Conservation (phyloP, 345 rosid genomes). For the Melaleuca alternifolia region DNA sequence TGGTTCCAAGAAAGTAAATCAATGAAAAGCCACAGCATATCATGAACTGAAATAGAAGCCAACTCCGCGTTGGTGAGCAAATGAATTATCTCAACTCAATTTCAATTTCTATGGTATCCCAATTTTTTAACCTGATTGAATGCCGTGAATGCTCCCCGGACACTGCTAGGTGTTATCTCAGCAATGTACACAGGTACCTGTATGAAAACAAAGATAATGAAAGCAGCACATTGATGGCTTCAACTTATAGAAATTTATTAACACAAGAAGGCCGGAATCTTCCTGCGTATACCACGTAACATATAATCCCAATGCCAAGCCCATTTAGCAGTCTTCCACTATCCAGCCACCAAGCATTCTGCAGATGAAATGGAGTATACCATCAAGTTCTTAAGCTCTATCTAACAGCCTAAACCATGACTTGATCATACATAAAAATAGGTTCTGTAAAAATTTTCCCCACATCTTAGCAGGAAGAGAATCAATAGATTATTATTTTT, state of each 20-base stretch:
- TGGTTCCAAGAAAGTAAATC: conserved; percentile 10
- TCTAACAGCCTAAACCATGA: not conserved
- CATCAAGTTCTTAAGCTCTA: not conserved
- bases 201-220: not conserved
- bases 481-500: not conserved
- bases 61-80: not conserved
- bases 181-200: conserved; percentile 13
- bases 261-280: not conserved
- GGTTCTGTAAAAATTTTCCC: not conserved
- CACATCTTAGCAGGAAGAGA: not conserved
- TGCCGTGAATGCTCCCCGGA: conserved; percentile 10
- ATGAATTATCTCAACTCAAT: not conserved
- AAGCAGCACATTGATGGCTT: not conserved
- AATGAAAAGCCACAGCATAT: conserved; percentile 10
- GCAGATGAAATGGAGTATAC: not conserved
- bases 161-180: conserved; percentile 9
- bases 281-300: conserved; percentile 17
- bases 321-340: conserved; percentile 22
- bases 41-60: conserved; percentile 5
- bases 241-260: not conserved
- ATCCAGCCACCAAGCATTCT: conserved; percentile 26
- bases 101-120: not conserved
- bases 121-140: conserved; percentile 1
- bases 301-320: conserved; percentile 15
- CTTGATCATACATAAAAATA: not conserved